Evolutionary conservation across 257 asterid genomes (phyloP).

Genomic region (Scutellaria galericulata): DNA sequence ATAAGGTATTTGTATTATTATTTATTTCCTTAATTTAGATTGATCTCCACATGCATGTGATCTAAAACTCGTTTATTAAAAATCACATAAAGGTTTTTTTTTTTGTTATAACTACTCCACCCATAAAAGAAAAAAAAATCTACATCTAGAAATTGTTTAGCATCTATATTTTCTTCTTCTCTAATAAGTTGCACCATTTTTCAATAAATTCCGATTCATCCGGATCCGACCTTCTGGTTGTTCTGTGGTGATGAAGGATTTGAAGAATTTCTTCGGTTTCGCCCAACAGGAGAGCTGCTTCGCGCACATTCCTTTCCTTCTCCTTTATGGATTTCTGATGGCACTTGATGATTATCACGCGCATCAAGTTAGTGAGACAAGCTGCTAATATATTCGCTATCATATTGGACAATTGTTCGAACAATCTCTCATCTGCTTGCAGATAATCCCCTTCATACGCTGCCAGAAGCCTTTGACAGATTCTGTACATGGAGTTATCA

Average conservation of each 20-base stretch:
- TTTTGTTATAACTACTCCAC: too few species aligned
- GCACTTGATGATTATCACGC: slow-evolving; percentile 32
- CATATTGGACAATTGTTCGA: slow-evolving; percentile 28
- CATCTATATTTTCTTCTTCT: background rate
- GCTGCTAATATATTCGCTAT: slow-evolving; percentile 51
- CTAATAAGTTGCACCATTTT: slow-evolving; percentile 30
- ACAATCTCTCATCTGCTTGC: slow-evolving; percentile 31
- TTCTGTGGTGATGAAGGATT: slow-evolving; percentile 28
- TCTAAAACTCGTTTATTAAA: too few species aligned
- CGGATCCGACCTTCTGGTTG: slow-evolving; percentile 16
- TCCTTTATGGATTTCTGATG: slow-evolving; percentile 32
- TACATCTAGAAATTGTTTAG: too few species aligned
- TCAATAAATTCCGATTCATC: slow-evolving; percentile 30
- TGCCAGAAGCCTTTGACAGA: slow-evolving; percentile 35
- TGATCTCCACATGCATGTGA: too few species aligned
- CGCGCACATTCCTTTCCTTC: slow-evolving; percentile 39
- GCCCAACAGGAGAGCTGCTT: slow-evolving; percentile 41
- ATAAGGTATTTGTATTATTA: too few species aligned
- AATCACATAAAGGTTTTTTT: too few species aligned
- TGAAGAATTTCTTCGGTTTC: slow-evolving; percentile 44
- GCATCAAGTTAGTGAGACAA: slow-evolving; percentile 45
- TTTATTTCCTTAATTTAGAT: too few species aligned
- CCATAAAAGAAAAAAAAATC: too few species aligned
- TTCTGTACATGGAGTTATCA: slow-evolving; percentile 46
- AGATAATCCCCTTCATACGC: background rate